Evolutionary conservation across 257 asterid genomes (phyloP).

Genomic region (Penstemon eatonii): DNA sequence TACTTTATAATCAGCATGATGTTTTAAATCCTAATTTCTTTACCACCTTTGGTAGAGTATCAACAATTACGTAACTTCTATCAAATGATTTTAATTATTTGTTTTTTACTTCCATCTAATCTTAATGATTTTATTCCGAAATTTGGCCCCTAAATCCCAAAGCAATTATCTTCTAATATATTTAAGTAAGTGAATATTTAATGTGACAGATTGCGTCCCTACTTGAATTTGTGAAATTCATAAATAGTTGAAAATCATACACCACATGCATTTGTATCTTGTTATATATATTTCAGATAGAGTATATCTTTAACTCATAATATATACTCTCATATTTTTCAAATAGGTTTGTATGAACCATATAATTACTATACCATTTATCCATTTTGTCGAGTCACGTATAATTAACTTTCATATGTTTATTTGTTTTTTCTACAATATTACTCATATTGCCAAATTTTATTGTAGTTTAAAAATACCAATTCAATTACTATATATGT

Average conservation of each 20-base stretch:
- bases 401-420: neutral
- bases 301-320: neutral
- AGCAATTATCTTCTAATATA: neutral
- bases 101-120: neutral
- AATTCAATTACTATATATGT: slow-evolving; percentile 3
- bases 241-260: neutral
- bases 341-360: slow-evolving; percentile 4
- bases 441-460: neutral
- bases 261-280: neutral
- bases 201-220: neutral
- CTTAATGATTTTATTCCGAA: slow-evolving; percentile 27
- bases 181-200: slow-evolving; percentile 9
- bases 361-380: neutral
- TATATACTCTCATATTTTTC: too few species aligned
- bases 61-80: slow-evolving; percentile 6
- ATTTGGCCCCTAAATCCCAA: slow-evolving; percentile 25
- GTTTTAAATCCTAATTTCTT: neutral
- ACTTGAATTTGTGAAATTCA: too few species aligned
- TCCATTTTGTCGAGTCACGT: neutral
- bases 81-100: slow-evolving; percentile 9
- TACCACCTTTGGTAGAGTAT: neutral
- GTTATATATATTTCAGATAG: neutral
- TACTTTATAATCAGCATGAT: neutral
- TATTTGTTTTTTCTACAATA: slow-evolving; percentile 12
- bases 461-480: slow-evolving; percentile 7